Evolutionary conservation across 1,139 yeast genomes (phyloP).

Genomic region (Zhuliangozyma parablackwelliae): DNA sequence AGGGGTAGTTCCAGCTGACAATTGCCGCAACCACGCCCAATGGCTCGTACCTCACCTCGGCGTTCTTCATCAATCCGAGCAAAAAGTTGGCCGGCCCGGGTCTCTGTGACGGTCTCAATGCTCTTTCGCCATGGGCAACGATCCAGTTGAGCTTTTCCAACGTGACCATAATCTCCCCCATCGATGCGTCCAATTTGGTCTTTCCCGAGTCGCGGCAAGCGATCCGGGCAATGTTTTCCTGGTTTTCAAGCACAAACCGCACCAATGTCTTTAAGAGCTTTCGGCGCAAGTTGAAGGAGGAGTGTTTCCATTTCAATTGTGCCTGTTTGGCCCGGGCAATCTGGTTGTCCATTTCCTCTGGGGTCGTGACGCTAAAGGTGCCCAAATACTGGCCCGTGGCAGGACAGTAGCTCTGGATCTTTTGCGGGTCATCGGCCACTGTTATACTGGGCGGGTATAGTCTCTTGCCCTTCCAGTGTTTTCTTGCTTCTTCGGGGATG

Average conservation of each 20-base stretch:
- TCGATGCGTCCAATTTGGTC: slow-evolving; percentile 89
- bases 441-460: slow-evolving; percentile 54
- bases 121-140: slow-evolving; percentile 70
- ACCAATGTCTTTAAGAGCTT: slow-evolving; percentile 67
- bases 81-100: slow-evolving; percentile 84
- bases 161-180: slow-evolving; percentile 94
- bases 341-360: slow-evolving; percentile 64
- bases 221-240: slow-evolving; percentile 79
- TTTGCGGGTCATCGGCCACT: slow-evolving; percentile 55
- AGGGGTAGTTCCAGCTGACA: slow-evolving; percentile 96
- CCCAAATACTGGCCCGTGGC: slow-evolving; percentile 92
- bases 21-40: slow-evolving; percentile 84
- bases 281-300: slow-evolving; percentile 60
- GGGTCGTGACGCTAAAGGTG: slow-evolving; percentile 55
- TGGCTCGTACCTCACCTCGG: slow-evolving; percentile 91
- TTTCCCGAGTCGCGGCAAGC: slow-evolving; percentile 97
- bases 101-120: slow-evolving; percentile 67
- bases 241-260: slow-evolving; percentile 72
- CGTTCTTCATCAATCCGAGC: slow-evolving; percentile 70
- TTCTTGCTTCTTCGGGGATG: slow-evolving; percentile 79
- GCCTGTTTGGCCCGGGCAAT: slow-evolving; percentile 57
- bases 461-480: slow-evolving; percentile 90
- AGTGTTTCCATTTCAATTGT: slow-evolving; percentile 52
- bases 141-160: slow-evolving; percentile 91
- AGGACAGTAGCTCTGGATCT: slow-evolving; percentile 86